These are phyloP conservation scores for Tetrapisispora iriomotensis DNA, from an alignment of 805 yeast genomes.

Conservation along the genomic window DNA sequence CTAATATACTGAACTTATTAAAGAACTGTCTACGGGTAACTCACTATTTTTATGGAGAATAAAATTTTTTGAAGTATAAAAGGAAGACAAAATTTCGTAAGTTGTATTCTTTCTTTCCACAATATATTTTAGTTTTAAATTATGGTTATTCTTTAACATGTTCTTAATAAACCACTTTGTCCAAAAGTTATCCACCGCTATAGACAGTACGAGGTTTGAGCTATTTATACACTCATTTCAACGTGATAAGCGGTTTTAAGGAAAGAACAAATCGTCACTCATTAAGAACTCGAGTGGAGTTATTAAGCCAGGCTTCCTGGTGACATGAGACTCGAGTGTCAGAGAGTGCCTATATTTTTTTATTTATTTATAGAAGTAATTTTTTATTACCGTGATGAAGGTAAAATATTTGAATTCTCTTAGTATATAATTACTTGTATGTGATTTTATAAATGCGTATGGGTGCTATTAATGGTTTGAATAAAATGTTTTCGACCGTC, in stretches of 20 bases:
- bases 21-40: not conserved
- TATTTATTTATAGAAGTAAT: not conserved
- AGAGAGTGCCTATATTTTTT: constrained; percentile 23
- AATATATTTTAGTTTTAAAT: not conserved
- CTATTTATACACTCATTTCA: constrained; percentile 11
- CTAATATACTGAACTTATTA: too few relatives aligned
- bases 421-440: not conserved
- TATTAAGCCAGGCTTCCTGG: constrained; percentile 5
- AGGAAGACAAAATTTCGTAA: not conserved
- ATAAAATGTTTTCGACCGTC: constrained; percentile 5
- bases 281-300: constrained; percentile 31
- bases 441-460: constrained; percentile 16
- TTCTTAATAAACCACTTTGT: constrained; percentile 38
- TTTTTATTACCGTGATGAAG: too few relatives aligned
- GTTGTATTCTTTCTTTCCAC: not conserved
- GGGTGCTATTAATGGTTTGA: constrained; percentile 16
- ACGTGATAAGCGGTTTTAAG: constrained; percentile 28
- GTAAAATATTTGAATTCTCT: not conserved
- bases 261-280: constrained; percentile 23
- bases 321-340: constrained; percentile 29
- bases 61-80: constrained; percentile 1
- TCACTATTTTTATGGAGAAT: not conserved
- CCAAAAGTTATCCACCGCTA: constrained; percentile 58
- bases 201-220: constrained; percentile 49
- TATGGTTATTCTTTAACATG: constrained; percentile 20